Percentiles rank a stretch among this genome's conserved stretches.
These are phyloP conservation scores for Tuber magnatum DNA, from an alignment of 495 filamentous ascomycete genomes.

Conservation along the genomic window DNA sequence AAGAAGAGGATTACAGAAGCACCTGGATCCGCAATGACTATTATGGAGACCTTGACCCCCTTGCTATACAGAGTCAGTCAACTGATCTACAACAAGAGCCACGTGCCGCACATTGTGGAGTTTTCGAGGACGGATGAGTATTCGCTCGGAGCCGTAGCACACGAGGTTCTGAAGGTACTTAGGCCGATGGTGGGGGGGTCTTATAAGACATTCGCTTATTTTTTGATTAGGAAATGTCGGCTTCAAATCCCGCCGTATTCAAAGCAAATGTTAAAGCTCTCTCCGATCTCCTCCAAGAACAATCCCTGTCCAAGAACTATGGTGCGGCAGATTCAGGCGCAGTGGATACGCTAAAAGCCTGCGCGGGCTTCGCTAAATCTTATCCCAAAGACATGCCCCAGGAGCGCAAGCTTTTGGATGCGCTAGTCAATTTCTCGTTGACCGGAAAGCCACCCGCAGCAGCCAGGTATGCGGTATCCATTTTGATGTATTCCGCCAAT, in stretches of 20 bases:
- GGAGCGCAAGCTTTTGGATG: conserved; percentile 75
- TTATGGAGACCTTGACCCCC: conserved; percentile 74
- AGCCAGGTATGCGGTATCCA: conserved; percentile 86
- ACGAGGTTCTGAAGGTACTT: conserved; percentile 66
- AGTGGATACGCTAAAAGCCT: conserved; percentile 86
- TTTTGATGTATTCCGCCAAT: conserved; percentile 68
- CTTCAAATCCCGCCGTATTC: conserved; percentile 77
- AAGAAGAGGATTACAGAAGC: conserved; percentile 67
- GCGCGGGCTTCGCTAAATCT: conserved; percentile 76
- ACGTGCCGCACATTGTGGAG: conserved; percentile 82
- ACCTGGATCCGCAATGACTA: conserved; percentile 48
- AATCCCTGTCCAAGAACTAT: conserved; percentile 60
- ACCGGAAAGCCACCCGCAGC: conserved; percentile 73
- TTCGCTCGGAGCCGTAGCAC: conserved; percentile 66
- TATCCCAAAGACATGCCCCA: conserved; percentile 77
- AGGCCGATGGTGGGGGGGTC: neutral
- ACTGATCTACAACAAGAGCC: conserved; percentile 86
- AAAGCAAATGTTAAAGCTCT: conserved; percentile 88
- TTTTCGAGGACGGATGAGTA: conserved; percentile 74
- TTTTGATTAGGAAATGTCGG: conserved; percentile 61
- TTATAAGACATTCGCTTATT: conserved; percentile 4
- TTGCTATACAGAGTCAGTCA: conserved; percentile 75
- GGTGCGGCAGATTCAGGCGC: conserved; percentile 58
- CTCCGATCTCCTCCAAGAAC: conserved; percentile 71
- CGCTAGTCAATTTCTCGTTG: conserved; percentile 70